Evolutionary conservation across 345 rosid species (phyloP).

Genomic region (Melaleuca alternifolia): DNA sequence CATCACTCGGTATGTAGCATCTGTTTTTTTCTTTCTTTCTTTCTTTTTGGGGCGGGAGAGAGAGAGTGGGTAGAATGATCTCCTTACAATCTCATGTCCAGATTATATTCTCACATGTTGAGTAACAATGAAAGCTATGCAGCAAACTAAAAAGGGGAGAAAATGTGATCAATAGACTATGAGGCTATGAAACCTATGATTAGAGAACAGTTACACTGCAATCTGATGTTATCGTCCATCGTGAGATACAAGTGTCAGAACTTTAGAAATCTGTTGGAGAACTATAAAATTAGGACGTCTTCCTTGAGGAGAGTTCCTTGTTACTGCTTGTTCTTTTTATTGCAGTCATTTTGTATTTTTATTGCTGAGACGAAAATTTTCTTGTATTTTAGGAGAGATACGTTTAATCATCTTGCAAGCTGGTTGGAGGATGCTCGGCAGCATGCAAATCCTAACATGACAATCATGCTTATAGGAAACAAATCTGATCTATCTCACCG

Average conservation of each 20-base stretch:
- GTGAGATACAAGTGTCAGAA: background rate
- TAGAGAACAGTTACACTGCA: background rate
- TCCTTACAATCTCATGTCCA: background rate
- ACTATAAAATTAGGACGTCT: background rate
- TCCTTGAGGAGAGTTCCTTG: background rate
- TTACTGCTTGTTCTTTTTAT: background rate
- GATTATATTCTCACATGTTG: background rate
- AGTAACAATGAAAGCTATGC: background rate
- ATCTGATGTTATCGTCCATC: background rate
- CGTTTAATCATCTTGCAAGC: conserved; percentile 93
- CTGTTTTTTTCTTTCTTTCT: background rate
- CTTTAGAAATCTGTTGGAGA: background rate
- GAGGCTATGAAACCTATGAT: background rate
- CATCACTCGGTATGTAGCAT: conserved; percentile 61
- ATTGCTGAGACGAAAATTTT: background rate
- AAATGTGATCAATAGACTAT: background rate
- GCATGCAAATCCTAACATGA: conserved; percentile 98
- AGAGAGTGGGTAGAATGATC: background rate
- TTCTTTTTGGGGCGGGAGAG: background rate
- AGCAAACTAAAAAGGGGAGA: background rate
- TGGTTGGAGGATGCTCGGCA: conserved; percentile 99
- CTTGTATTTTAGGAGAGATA: conserved; percentile 65
- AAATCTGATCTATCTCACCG: conserved; percentile 83
- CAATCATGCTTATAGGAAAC: conserved; percentile 85
- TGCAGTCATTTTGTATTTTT: background rate